Evolutionary conservation across 163 green algal species (phyloP).

Genomic region (Chlamydomonas reinhardtii): DNA sequence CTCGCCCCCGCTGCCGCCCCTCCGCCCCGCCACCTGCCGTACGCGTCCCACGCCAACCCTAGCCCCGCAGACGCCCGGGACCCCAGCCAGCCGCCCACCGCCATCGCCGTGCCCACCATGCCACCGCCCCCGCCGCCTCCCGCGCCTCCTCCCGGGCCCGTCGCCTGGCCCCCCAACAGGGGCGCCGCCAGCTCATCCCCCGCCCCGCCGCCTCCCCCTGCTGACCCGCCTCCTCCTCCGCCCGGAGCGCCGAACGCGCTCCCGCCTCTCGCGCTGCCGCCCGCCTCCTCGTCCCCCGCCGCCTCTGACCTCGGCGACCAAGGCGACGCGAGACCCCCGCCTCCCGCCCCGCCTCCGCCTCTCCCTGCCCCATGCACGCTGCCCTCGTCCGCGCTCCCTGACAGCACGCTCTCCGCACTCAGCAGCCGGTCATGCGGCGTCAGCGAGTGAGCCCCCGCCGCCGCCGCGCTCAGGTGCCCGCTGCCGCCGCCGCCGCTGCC

Average conservation of each 20-base stretch:
- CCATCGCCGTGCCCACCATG: background rate
- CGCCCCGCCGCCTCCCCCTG: background rate
- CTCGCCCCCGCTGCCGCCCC: background rate
- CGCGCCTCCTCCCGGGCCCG: background rate
- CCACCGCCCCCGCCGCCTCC: background rate
- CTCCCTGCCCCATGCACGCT: background rate
- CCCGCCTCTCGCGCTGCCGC: background rate
- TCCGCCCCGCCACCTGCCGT: background rate
- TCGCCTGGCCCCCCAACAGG: background rate
- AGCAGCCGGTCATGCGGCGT: background rate
- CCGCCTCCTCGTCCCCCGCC: background rate
- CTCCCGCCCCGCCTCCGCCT: background rate
- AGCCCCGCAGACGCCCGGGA: background rate
- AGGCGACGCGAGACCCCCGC: background rate
- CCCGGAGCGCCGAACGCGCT: background rate
- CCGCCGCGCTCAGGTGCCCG: background rate
- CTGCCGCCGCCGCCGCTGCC: background rate
- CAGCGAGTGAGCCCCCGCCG: background rate
- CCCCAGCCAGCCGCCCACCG: constrained; percentile 19
- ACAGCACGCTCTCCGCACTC: background rate
- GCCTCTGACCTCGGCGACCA: background rate
- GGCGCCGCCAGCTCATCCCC: background rate
- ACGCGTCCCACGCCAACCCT: background rate
- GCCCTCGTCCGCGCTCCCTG: background rate
- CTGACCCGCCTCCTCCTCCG: background rate